phyloP scores from a whole-genome alignment of 176 grass and related monocot species.

The Stipa capillata region DNA sequence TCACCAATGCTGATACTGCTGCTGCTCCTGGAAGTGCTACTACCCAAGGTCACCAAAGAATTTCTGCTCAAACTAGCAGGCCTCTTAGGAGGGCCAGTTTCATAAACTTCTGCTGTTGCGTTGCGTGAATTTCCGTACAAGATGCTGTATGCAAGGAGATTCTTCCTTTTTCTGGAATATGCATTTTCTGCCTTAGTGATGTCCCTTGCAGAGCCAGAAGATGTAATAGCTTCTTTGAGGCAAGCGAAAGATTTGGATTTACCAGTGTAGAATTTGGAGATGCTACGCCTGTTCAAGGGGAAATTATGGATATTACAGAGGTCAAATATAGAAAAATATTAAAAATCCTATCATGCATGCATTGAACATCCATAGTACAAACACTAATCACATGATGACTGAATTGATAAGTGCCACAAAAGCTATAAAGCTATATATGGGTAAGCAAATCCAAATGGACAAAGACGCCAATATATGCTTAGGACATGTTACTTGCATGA shows the following conservation, averaged over 20 bases:
- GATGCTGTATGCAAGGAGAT: slow-evolving; percentile 47
- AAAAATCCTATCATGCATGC: too few species aligned
- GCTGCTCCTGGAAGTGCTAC: slow-evolving; percentile 42
- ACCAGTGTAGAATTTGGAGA: slow-evolving; percentile 67
- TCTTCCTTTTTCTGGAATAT: slow-evolving; percentile 57
- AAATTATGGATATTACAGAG: not conserved
- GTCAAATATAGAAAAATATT: not conserved
- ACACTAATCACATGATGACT: not conserved
- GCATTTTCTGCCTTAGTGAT: slow-evolving; percentile 56
- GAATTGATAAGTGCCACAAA: not conserved
- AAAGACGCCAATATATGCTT: not conserved
- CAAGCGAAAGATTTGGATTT: slow-evolving; percentile 76
- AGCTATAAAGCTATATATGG: not conserved
- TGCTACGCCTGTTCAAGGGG: slow-evolving; percentile 37
- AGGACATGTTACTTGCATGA: too few species aligned
- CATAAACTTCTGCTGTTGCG: not conserved
- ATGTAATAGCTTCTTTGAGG: slow-evolving; percentile 38
- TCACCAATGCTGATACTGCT: slow-evolving; percentile 32
- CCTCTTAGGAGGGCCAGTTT: slow-evolving; percentile 19
- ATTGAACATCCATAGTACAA: not conserved
- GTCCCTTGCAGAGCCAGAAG: slow-evolving; percentile 46
- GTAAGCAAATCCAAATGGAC: not conserved
- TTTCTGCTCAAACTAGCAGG: slow-evolving; percentile 23
- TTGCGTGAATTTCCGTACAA: slow-evolving; percentile 32
- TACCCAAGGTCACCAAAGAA: slow-evolving; percentile 10